Base-by-base conservation (phyloP, 2,329 filamentous ascomycete genomes). In the Malbranchea zuffiana region DNA sequence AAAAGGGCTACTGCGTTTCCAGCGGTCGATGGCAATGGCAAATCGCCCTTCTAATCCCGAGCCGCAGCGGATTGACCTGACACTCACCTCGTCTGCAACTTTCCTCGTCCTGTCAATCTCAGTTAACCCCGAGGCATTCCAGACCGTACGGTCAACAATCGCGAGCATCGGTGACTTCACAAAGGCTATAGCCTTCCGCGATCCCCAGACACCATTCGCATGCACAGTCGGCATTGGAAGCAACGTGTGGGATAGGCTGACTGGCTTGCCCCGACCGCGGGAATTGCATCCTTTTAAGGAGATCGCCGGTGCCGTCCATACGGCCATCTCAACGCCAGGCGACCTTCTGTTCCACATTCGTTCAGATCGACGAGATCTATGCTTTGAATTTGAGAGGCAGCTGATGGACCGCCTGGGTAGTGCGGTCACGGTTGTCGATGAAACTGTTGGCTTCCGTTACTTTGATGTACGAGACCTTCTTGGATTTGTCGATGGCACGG, bases 301-400 rank as follows among this genome's bases (percentile, higher is more conserved):
- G 23, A 50, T 75, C 5, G 53, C 57, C n/a, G 72, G 72, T 2
- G 44, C 45, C 2, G 61, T 52, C 5, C 69, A 74, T 47, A 68
- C 64, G 0, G 71, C 72, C 0, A 55, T 71, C 5, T 69, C 70
- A 0, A 75, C 72, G 0, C 68, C 71, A 0, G 72, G 72, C 0
- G 72, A 76, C 40, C 41, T 76, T 1, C 56, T 76, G 3, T 72
- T 76, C 42, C 72, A 76, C 45, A 75, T 76, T 42, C 67, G 72
- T 19, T 62, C 71, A 0, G 70, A 74, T 32, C 62, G 72, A 1
- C 61, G 69, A 10, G 72, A 75, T 45, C 45, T 76, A 15, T 69
- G 66, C 46, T 75, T 75, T 42, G 72, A 76, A 47, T 71, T 75
- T 37, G 72, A 75, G 54, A 57, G 65, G 20, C 72, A 74, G 44